Conservation (phyloP, 108 stramenopile genomes). For the Craspedostauros australis region DNA sequence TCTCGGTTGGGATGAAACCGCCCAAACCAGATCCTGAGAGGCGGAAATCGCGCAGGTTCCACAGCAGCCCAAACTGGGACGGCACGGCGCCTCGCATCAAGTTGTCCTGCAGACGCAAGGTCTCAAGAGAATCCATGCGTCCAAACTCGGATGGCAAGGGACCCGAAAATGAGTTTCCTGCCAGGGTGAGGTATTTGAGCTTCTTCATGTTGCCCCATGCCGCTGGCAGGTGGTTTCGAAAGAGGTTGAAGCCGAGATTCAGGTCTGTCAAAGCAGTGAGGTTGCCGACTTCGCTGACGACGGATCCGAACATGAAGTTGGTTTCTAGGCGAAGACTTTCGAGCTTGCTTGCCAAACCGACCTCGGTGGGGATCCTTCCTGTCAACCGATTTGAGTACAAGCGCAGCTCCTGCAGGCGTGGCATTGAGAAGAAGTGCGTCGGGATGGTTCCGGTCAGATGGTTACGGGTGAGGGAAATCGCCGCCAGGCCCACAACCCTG, state of each 20-base stretch:
- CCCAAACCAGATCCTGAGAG: constrained; percentile 43
- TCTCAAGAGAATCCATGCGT: constrained; percentile 42
- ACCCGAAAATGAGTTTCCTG: constrained; percentile 56
- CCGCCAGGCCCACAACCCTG: constrained; percentile 20
- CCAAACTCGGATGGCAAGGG: constrained; percentile 54
- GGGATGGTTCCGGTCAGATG: constrained; percentile 67
- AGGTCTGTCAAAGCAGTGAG: constrained; percentile 37
- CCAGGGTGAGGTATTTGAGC: constrained; percentile 46
- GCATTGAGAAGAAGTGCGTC: constrained; percentile 30
- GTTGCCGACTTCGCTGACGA: constrained; percentile 42
- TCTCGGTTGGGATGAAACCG: constrained; percentile 62
- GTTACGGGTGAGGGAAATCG: constrained; percentile 41
- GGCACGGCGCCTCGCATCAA: constrained; percentile 45
- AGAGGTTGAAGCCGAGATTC: constrained; percentile 53
- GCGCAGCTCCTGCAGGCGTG: constrained; percentile 40
- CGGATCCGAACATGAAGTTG: constrained; percentile 38
- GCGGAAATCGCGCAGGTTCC: constrained; percentile 32
- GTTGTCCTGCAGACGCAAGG: constrained; percentile 45
- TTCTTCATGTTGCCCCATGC: constrained; percentile 45
- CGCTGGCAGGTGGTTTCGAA: constrained; percentile 43
- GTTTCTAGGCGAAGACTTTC: constrained; percentile 38
- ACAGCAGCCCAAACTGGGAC: constrained; percentile 40
- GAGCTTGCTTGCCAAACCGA: constrained; percentile 29
- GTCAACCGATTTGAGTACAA: constrained; percentile 43
- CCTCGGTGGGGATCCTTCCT: constrained; percentile 49